Evolutionary conservation across 495 filamentous ascomycete species (phyloP).

Genomic region (Aspergillus carlsbadensis): DNA sequence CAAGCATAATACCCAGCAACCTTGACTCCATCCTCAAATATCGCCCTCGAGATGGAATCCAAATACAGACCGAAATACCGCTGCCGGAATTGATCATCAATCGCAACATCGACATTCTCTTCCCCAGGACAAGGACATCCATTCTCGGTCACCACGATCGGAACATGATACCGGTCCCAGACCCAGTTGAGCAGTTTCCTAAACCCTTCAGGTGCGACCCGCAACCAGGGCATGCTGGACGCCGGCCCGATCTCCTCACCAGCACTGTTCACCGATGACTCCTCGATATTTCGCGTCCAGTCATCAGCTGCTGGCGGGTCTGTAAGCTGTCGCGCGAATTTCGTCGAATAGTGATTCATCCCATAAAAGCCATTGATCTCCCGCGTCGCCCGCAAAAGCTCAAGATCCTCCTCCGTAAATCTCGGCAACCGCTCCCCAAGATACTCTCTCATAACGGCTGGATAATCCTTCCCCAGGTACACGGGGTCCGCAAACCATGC

Average conservation of each 20-base stretch:
- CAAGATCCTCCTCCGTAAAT: slow-evolving; percentile 58
- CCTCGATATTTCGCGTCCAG: slow-evolving; percentile 64
- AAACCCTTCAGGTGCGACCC: slow-evolving; percentile 62
- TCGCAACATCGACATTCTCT: slow-evolving; percentile 56
- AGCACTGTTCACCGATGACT: slow-evolving; percentile 56
- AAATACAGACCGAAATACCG: slow-evolving; percentile 69
- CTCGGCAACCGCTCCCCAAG: slow-evolving; percentile 62
- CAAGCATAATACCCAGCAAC: slow-evolving; percentile 69
- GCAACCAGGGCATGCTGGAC: slow-evolving; percentile 67
- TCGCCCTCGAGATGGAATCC: slow-evolving; percentile 60
- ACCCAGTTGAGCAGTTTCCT: slow-evolving; percentile 69
- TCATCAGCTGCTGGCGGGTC: slow-evolving; percentile 45
- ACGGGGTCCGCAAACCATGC: slow-evolving; percentile 62
- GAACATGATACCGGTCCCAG: slow-evolving; percentile 63
- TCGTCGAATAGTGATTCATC: slow-evolving; percentile 76
- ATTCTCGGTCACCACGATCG: slow-evolving; percentile 75
- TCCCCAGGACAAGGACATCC: slow-evolving; percentile 66
- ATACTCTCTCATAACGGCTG: slow-evolving; percentile 63
- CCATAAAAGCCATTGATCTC: slow-evolving; percentile 69
- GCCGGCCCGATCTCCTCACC: slow-evolving; percentile 63
- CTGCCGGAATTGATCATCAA: slow-evolving; percentile 66
- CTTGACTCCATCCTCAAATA: slow-evolving; percentile 60
- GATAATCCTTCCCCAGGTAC: slow-evolving; percentile 63
- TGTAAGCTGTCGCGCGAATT: slow-evolving; percentile 58
- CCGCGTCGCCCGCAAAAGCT: slow-evolving; percentile 51